Evolutionary conservation across 75 land plant genomes (phyloP), one percentile per base, ranked within the genome.

Genomic region (Azolla pinnata): DNA sequence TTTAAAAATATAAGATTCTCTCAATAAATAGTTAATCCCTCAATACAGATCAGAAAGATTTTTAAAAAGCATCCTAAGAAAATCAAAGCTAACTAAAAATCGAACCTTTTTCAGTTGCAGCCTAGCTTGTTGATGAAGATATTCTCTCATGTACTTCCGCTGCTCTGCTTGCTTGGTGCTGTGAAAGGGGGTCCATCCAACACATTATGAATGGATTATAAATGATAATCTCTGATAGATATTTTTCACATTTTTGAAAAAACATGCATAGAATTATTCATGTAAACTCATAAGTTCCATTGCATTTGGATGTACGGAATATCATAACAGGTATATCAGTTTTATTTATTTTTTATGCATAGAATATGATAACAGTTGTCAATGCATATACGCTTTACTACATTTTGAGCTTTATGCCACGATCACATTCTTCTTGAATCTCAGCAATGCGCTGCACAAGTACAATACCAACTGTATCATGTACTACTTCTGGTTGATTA

Each of bases 111-210:
- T 52, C 28, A 52, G 2, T 52, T 52, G 54, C 26, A 52, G 28
- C 29, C 29, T 52, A 19, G 25, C 29, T 27, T 23, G 29, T 24
- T 52, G 29, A 2, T 52, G 54, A 25, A 52, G 54, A 27, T 52
- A 52, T 12, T 52, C 54, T 1, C 16, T 25, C 29, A 52, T 52
- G 54, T 52, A 52, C 27, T 52, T 52, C 24, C 54, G 2, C 29
- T 52, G 54, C 29, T 52, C 54, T 26, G 26, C 54, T 52, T 52
- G 54, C 29, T 52, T 52, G 27, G 27, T 52, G 18, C 54, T 52
- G 54, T 24, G 27, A 7, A 48, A 8, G 42, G n/a, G n/a, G 40
- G 5, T 12, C 5, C 40, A 35, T 5, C 40, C 5, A 35, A 12
- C 12, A 35, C 40, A 35, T 12, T 5, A 5, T 5, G 12, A 35